Conservation (phyloP, 208 protist genomes). For the Phytomonas francai region DNA sequence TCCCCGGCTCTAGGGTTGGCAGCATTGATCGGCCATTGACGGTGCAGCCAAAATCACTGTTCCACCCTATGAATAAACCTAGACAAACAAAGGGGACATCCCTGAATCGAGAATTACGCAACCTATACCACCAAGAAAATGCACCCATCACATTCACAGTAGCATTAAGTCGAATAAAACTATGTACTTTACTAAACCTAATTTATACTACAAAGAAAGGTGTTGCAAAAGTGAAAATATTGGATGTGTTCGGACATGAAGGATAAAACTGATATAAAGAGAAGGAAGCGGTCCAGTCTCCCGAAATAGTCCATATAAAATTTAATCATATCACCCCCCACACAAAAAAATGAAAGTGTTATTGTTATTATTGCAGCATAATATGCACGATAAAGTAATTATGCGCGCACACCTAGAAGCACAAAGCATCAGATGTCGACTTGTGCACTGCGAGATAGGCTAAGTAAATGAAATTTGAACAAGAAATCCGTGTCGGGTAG, state of each 20-base stretch:
- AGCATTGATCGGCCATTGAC: conserved; percentile 73
- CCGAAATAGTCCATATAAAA: neutral
- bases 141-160: neutral
- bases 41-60: conserved; percentile 50
- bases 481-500: neutral
- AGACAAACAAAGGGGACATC: conserved; percentile 56
- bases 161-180: neutral
- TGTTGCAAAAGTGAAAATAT: neutral
- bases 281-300: neutral
- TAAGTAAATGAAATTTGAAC: neutral
- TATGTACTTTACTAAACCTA: neutral
- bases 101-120: conserved; percentile 11
- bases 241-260: neutral
- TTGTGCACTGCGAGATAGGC: neutral
- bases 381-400: neutral
- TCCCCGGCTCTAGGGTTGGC: conserved; percentile 54
- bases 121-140: neutral
- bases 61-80: conserved; percentile 65
- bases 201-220: neutral
- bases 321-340: neutral
- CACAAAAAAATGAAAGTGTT: neutral
- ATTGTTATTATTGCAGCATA: neutral
- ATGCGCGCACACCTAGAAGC: neutral
- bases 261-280: neutral
- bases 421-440: neutral